Evolutionary conservation across 805 yeast species (phyloP).

Genomic region (Teunomyces funiuensis): DNA sequence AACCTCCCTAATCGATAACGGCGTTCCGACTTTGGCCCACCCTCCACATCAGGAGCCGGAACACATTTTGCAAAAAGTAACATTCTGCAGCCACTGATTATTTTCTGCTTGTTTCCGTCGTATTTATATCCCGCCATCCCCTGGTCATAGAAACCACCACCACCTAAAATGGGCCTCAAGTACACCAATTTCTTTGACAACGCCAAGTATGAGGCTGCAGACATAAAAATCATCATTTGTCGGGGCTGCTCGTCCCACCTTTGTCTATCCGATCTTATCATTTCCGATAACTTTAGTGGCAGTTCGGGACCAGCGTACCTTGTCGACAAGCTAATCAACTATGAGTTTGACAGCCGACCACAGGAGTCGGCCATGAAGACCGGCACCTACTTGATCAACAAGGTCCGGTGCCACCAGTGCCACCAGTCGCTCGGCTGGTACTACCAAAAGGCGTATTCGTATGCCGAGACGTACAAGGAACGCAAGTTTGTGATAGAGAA

Average conservation of each 20-base stretch:
- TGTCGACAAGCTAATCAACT: constrained; percentile 40
- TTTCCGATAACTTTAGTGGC: constrained; percentile 40
- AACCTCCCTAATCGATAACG: neutral
- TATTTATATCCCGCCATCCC: neutral
- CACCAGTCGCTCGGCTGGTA: constrained; percentile 38
- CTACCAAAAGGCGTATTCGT: constrained; percentile 37
- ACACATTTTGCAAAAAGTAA: neutral
- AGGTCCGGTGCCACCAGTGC: constrained; percentile 43
- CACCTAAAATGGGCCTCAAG: constrained; percentile 37
- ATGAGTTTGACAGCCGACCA: constrained; percentile 22
- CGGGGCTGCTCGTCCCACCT: constrained; percentile 41
- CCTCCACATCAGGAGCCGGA: neutral
- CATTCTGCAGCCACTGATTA: constrained; percentile 3
- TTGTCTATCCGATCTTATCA: constrained; percentile 35
- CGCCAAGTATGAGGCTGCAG: constrained; percentile 34
- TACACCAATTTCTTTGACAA: constrained; percentile 40
- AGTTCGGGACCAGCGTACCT: constrained; percentile 42
- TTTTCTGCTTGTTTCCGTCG: constrained; percentile 2
- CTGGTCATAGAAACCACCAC: neutral
- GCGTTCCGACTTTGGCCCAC: neutral
- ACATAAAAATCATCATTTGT: constrained; percentile 41
- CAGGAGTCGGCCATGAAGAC: constrained; percentile 40
- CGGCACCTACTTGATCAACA: constrained; percentile 37
- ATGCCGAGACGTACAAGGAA: constrained; percentile 41
- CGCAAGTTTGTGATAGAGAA: constrained; percentile 46